Conservation (phyloP, 108 stramenopile genomes). For the Nitzschia sp. region DNA sequence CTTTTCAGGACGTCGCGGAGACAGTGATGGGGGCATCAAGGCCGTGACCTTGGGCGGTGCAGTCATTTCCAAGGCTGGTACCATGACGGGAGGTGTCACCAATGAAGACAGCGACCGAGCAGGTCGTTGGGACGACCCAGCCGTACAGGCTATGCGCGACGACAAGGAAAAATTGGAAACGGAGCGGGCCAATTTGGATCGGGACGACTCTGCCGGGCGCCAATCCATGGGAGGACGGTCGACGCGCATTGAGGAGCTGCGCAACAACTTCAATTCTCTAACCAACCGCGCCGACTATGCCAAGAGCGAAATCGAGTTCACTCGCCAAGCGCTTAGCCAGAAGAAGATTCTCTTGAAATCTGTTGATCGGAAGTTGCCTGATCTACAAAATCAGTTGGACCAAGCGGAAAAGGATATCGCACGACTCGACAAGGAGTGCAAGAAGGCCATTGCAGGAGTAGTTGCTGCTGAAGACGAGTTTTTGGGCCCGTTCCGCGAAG, state of each 20-base stretch:
- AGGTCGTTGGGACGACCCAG: slow-evolving; percentile 79
- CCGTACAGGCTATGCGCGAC: slow-evolving; percentile 58
- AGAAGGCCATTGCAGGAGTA: slow-evolving; percentile 47
- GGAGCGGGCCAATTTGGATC: slow-evolving; percentile 69
- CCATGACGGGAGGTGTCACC: slow-evolving; percentile 95
- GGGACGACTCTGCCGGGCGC: slow-evolving; percentile 44
- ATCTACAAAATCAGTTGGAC: slow-evolving; percentile 47
- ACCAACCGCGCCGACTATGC: slow-evolving; percentile 72
- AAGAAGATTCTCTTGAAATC: slow-evolving; percentile 62
- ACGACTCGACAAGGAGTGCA: slow-evolving; percentile 46
- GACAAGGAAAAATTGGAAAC: slow-evolving; percentile 76
- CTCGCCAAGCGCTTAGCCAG: slow-evolving; percentile 70
- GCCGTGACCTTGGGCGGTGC: slow-evolving; percentile 94
- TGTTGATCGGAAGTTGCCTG: slow-evolving; percentile 44
- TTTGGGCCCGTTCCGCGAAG: slow-evolving; percentile 75
- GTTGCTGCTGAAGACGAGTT: slow-evolving; percentile 80
- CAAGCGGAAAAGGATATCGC: slow-evolving; percentile 52
- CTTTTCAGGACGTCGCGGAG: slow-evolving; percentile 50
- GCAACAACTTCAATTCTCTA: slow-evolving; percentile 68
- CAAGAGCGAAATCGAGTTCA: slow-evolving; percentile 77
- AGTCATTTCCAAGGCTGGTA: slow-evolving; percentile 95
- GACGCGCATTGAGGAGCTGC: slow-evolving; percentile 68
- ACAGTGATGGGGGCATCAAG: slow-evolving; percentile 71
- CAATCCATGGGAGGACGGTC: slow-evolving; percentile 32
- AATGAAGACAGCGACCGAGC: slow-evolving; percentile 68